These are phyloP conservation scores for Cadophora malorum DNA, from an alignment of 2,329 filamentous ascomycete genomes.

Conservation along the genomic window DNA sequence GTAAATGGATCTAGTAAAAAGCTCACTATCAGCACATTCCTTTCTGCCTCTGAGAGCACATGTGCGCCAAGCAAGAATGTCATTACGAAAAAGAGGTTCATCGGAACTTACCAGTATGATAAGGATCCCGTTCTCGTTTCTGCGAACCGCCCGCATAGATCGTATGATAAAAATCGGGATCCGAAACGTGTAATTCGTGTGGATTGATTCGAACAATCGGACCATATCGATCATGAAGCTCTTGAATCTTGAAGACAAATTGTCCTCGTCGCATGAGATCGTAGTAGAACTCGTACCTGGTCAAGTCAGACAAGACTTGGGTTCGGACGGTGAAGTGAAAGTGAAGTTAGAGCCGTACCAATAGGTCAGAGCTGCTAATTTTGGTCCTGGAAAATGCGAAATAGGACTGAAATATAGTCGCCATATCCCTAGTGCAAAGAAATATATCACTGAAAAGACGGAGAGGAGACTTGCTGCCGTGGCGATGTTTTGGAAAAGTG, in stretches of 20 bases:
- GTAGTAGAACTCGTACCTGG: slow-evolving; percentile 48
- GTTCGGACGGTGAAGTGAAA: background rate
- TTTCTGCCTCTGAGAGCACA: background rate
- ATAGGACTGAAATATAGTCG: slow-evolving; percentile 40
- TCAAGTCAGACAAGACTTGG: background rate
- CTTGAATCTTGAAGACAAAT: slow-evolving; percentile 51
- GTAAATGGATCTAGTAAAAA: background rate
- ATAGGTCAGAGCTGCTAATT: slow-evolving; percentile 40
- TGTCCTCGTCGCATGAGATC: slow-evolving; percentile 50
- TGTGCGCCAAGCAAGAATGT: background rate
- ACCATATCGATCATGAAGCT: slow-evolving; percentile 52
- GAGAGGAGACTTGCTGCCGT: background rate
- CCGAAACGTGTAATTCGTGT: slow-evolving; percentile 50
- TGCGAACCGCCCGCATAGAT: slow-evolving; percentile 44
- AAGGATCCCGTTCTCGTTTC: slow-evolving; percentile 31
- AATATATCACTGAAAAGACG: background rate
- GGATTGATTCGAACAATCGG: slow-evolving; percentile 47
- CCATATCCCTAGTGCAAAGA: slow-evolving; percentile 23
- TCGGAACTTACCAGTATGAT: slow-evolving; percentile 22
- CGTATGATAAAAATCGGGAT: slow-evolving; percentile 48
- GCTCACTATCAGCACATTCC: background rate
- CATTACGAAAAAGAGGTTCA: background rate
- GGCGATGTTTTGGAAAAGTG: background rate
- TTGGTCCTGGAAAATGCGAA: slow-evolving; percentile 41
- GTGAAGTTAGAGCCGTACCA: background rate